Conservation (phyloP, 768 basidiomycete genomes). For the Rhizopogon vinicolor region DNA sequence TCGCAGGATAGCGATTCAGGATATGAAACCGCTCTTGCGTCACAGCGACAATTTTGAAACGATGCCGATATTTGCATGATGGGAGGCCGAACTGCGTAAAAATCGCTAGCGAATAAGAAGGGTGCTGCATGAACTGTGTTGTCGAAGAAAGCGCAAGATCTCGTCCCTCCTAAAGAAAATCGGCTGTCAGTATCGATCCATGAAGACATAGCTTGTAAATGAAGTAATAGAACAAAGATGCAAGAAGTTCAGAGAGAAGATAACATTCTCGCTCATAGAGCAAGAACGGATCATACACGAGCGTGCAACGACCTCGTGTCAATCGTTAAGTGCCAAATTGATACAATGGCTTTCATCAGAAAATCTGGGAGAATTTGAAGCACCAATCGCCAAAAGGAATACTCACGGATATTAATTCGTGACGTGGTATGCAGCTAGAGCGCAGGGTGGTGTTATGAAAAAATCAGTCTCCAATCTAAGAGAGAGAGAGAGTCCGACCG, state of each 20-base stretch:
- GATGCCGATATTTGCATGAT: no score
- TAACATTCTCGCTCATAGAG: background rate
- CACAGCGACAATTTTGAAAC: conserved; percentile 36
- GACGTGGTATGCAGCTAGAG: background rate
- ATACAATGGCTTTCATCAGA: background rate
- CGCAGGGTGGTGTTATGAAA: background rate
- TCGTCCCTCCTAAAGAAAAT: background rate
- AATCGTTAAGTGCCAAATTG: background rate
- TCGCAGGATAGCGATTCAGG: conserved; percentile 41
- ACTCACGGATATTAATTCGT: background rate
- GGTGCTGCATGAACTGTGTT: no score
- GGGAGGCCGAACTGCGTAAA: no score
- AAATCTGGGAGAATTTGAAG: background rate
- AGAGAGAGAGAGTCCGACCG: no score
- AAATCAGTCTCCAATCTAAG: no score
- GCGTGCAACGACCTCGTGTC: background rate
- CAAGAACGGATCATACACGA: background rate
- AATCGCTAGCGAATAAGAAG: no score
- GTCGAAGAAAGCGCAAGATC: no score
- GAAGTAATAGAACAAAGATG: background rate
- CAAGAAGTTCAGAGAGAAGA: background rate
- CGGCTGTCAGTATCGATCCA: background rate
- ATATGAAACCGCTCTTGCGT: conserved; percentile 36
- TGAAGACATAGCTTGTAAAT: background rate
- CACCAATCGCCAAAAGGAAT: background rate